phyloP scores from a whole-genome alignment of 805 yeast species.

The Starmerella floricola region DNA sequence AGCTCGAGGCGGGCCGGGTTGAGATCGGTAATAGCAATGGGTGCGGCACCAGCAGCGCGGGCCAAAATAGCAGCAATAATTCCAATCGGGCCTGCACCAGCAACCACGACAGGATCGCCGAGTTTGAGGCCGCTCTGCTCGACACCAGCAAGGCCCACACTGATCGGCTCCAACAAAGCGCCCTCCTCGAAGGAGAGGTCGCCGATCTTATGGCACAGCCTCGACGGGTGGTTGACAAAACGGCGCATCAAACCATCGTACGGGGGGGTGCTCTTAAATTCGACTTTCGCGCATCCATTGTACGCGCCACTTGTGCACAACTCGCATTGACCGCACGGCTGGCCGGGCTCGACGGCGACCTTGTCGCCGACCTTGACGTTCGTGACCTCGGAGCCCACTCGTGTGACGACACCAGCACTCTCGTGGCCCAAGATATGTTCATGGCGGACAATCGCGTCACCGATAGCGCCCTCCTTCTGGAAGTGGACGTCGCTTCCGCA shows the following conservation, averaged over 20 bases:
- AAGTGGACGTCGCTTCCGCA: conserved; percentile 68
- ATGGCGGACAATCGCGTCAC: conserved; percentile 42
- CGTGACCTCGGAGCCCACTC: conserved; percentile 39
- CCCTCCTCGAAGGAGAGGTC: conserved; percentile 41
- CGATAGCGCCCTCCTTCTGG: conserved; percentile 53
- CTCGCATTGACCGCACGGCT: conserved; percentile 36
- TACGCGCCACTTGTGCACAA: conserved; percentile 28
- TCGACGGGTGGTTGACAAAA: conserved; percentile 31
- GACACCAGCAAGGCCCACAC: conserved; percentile 44
- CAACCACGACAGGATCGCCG: conserved; percentile 39
- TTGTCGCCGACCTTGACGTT: conserved; percentile 38
- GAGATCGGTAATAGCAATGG: conserved; percentile 41
- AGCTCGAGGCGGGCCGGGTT: conserved; percentile 35
- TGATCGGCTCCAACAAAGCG: conserved; percentile 44
- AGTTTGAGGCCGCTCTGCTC: conserved; percentile 36
- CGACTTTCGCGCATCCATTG: conserved; percentile 31
- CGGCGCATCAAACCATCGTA: conserved; percentile 29
- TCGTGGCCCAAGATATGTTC: conserved; percentile 52
- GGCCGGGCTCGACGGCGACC: conserved; percentile 39
- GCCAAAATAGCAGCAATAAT: conserved; percentile 38
- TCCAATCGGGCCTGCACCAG: conserved; percentile 55
- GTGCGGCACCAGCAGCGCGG: conserved; percentile 43
- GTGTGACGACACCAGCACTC: conserved; percentile 41
- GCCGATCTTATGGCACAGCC: conserved; percentile 30
- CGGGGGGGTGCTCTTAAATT: conserved; percentile 32